Conservation (phyloP, 2,329 filamentous ascomycete genomes). For the Venturia aucupariae region DNA sequence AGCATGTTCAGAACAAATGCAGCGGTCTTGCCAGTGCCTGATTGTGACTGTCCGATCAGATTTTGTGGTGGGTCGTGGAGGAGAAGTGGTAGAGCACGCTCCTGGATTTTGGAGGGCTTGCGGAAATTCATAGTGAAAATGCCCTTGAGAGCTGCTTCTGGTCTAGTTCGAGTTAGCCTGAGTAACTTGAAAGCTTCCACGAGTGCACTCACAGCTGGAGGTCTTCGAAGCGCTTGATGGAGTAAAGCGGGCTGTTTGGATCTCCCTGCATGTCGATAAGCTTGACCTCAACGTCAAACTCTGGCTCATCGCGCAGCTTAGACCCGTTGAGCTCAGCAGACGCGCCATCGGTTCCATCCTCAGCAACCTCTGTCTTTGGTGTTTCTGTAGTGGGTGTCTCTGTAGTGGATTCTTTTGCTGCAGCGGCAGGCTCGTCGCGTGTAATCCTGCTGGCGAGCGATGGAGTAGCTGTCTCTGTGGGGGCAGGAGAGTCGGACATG, state of each 20-base stretch:
- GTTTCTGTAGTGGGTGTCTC: too few relatives aligned
- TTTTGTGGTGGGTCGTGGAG: conserved; percentile 79
- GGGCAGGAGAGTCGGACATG: conserved; percentile 7
- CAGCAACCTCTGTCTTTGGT: not conserved
- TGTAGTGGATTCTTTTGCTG: too few relatives aligned
- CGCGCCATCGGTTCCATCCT: conserved; percentile 37
- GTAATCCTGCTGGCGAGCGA: conserved; percentile 11
- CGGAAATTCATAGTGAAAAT: conserved; percentile 76
- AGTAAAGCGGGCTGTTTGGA: conserved; percentile 78
- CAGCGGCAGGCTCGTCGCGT: not conserved
- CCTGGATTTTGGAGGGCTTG: conserved; percentile 97
- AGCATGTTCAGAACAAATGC: conserved; percentile 92
- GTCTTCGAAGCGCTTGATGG: conserved; percentile 73
- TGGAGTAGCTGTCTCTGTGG: not conserved
- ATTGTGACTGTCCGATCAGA: conserved; percentile 98
- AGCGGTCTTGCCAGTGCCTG: conserved; percentile 94
- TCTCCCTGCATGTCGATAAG: conserved; percentile 82
- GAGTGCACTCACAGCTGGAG: conserved; percentile 32
- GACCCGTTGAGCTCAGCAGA: conserved; percentile 30
- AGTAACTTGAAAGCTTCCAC: not conserved
- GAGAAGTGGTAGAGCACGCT: conserved; percentile 83
- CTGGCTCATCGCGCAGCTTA: conserved; percentile 52
- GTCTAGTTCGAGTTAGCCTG: conserved; percentile 30
- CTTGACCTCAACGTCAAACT: conserved; percentile 86
- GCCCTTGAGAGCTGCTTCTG: conserved; percentile 62